These are phyloP conservation scores for Albifimbria verrucaria DNA, from an alignment of 2,329 filamentous ascomycete species.

Conservation along the genomic window DNA sequence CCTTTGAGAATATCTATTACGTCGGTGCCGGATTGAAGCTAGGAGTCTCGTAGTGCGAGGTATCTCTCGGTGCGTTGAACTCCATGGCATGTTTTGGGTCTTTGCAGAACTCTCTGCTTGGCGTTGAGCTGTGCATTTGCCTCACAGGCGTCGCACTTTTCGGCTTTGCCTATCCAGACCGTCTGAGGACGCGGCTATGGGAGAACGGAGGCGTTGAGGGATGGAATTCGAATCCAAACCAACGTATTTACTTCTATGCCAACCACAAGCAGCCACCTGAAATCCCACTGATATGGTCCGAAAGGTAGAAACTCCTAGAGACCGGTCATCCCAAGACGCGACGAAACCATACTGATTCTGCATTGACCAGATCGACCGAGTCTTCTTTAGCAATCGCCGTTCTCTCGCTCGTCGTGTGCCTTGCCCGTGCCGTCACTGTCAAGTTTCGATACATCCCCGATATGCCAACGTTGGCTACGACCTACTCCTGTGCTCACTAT, in stretches of 20 bases:
- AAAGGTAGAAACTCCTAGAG: too few species aligned
- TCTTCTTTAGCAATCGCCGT: conserved; percentile 26
- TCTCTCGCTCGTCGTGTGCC: conserved; percentile 23
- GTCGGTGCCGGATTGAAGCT: too few species aligned
- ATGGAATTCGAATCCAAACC: conserved; percentile 26
- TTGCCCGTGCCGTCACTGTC: conserved; percentile 19
- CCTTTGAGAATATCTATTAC: too few species aligned
- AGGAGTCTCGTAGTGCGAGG: too few species aligned
- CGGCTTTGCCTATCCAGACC: conserved; percentile 17
- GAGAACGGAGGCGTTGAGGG: conserved; percentile 23
- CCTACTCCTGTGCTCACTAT: conserved; percentile 20
- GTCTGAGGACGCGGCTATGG: conserved; percentile 20
- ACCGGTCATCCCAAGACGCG: too few species aligned
- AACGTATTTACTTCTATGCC: conserved; percentile 25
- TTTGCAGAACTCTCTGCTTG: conserved; percentile 9
- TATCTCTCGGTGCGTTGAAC: too few species aligned
- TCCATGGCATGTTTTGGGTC: conserved; percentile 1
- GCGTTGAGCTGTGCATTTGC: conserved; percentile 15
- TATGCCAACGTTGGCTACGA: conserved; percentile 25
- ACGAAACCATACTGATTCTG: too few species aligned
- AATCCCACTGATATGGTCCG: conserved; percentile 22
- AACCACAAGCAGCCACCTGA: conserved; percentile 24
- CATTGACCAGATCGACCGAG: conserved; percentile 18
- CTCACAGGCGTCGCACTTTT: conserved; percentile 13
- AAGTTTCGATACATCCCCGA: conserved; percentile 19